Evolutionary conservation across 2,329 filamentous ascomycete species (phyloP), one percentile per base, ranked within the genome.

Genomic region (Cucurbitaria berberidis): DNA sequence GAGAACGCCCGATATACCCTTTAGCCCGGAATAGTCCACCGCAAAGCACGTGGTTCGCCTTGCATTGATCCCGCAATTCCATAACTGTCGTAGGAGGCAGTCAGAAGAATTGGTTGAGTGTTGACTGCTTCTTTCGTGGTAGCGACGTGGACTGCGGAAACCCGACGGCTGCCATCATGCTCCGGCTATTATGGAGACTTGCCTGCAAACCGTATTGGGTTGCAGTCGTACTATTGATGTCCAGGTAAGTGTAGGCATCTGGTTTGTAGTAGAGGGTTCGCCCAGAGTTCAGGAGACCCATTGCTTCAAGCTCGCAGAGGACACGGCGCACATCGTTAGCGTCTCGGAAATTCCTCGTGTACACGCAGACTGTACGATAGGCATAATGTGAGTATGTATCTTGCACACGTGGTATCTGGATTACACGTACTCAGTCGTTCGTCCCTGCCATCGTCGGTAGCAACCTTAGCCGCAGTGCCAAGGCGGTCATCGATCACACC

Each of bases 181-280:
- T 74, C 24, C 68, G 71, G 40, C 77, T 80, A 15, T 70, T 75
- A 56, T 78, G 79, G 7, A 79, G 57, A 51, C 77, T 80, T 10
- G 77, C 77, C 51, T 69, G 66, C 6, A 80, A 59, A 7, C 74
- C 75, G 54, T 76, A 80, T n/a, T 63, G 49, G 8, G 56, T 50
- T 8, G 67, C 56, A 36, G 77, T 80, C 6, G 67, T 57, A 4
- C 71, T 70, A 35, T 72, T 71, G 16, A 80, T 71, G n/a, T 73
- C 66, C 15, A 81, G 68, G 35, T 77, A 68, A 0, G 78, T 80
- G 54, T 77, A 84, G 72, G 79, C 70, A 82, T 89, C 87, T 63
- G 83, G 84, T 68, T 96, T 96, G 77, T 96, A 96, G 71, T 90
- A 93, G 44, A 95, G 86, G 1, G 80, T 76, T 40, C 76, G 78